A percentile compares a stretch with the other conserved stretches of the same genome.
These are phyloP conservation scores for Catharanthus roseus DNA, from an alignment of 257 asterid species.

Conservation along the genomic window DNA sequence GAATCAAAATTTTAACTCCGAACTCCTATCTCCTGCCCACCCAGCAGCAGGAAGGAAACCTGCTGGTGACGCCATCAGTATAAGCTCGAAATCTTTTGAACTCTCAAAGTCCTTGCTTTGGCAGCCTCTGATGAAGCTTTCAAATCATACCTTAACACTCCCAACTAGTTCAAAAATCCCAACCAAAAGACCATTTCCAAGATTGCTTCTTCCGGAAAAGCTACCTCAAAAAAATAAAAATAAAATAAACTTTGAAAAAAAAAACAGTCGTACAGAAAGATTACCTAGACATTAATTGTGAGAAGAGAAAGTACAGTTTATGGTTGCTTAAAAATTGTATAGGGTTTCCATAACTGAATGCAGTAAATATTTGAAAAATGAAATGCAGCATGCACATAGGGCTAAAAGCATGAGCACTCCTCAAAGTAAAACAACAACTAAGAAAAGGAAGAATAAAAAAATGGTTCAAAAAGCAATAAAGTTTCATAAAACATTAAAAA, in stretches of 20 bases:
- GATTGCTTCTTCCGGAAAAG: background rate
- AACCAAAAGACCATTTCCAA: too few relatives aligned
- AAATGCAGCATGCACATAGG: too few relatives aligned
- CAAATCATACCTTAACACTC: background rate
- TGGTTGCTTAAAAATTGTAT: background rate
- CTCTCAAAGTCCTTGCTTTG: background rate
- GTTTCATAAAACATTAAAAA: background rate
- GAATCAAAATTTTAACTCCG: background rate
- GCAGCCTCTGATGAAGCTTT: background rate
- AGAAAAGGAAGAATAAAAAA: background rate
- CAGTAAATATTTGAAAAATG: too few relatives aligned
- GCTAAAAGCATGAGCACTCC: background rate
- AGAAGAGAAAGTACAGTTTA: background rate
- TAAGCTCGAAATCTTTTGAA: background rate
- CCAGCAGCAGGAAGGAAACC: background rate
- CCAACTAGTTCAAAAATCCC: background rate
- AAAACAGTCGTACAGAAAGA: background rate
- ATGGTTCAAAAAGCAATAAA: background rate
- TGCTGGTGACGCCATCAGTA: background rate
- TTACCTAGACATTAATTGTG: background rate
- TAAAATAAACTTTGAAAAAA: too few relatives aligned
- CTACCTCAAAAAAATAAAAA: background rate
- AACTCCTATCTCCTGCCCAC: background rate
- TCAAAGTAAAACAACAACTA: background rate
- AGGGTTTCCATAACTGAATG: background rate